Percentiles rank a stretch among this genome's conserved stretches.
phyloP scores from a whole-genome alignment of 257 asterid species.

The Craterostigma plantagineum region DNA sequence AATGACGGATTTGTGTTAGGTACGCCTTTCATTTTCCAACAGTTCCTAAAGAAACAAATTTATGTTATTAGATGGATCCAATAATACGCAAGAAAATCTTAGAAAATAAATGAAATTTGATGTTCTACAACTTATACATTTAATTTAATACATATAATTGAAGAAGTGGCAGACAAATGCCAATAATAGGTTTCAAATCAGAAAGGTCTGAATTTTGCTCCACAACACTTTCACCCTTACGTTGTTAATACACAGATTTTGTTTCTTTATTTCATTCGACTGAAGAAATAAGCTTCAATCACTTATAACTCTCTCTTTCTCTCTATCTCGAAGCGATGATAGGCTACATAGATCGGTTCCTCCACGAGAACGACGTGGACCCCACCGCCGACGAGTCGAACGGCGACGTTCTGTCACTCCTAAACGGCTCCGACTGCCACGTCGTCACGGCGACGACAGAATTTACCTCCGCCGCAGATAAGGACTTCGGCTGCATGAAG shows the following conservation, averaged over 20 bases:
- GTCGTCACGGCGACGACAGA: not conserved
- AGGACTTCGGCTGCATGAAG: conserved; percentile 71
- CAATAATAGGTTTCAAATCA: conserved; percentile 23
- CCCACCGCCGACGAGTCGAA: conserved; percentile 13
- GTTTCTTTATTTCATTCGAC: conserved; percentile 3
- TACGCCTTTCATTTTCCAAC: no score
- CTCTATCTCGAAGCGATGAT: conserved; percentile 21
- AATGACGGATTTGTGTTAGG: no score
- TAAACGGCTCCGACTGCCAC: conserved; percentile 7
- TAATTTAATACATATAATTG: not conserved
- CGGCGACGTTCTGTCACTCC: conserved; percentile 19
- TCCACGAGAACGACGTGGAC: conserved; percentile 35
- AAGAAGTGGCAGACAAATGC: conserved; percentile 58
- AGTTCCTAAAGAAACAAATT: no score
- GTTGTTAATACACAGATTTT: conserved; percentile 4
- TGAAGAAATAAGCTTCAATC: not conserved
- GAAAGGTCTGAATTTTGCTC: not conserved
- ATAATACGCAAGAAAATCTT: no score
- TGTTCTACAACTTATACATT: no score
- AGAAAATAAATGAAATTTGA: no score
- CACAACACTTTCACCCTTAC: not conserved
- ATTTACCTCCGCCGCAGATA: conserved; percentile 8
- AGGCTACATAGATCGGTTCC: conserved; percentile 47
- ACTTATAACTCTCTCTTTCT: no score
- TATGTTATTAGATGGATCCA: no score